Evolutionary conservation across 2,329 filamentous ascomycete genomes (phyloP).

Genomic region (Colletotrichum trifolii): DNA sequence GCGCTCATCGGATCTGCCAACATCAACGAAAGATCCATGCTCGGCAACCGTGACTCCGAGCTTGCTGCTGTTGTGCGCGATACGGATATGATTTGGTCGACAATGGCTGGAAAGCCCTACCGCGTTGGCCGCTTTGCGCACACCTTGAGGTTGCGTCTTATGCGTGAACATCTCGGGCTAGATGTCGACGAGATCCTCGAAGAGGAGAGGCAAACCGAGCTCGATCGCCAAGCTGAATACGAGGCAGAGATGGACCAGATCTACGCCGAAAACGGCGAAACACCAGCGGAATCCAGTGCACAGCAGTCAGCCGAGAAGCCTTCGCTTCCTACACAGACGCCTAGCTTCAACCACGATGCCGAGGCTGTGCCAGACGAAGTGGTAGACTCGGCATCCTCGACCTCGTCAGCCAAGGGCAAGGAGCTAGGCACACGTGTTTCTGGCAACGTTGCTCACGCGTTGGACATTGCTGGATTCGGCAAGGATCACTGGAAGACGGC

Average conservation of each 20-base stretch:
- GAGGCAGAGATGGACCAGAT: constrained; percentile 71
- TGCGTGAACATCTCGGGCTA: constrained; percentile 96
- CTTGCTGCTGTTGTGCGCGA: constrained; percentile 90
- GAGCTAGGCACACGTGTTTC: constrained; percentile 56
- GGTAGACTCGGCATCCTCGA: constrained; percentile 52
- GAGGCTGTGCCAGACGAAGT: constrained; percentile 59
- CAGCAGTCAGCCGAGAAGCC: constrained; percentile 17
- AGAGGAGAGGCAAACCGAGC: constrained; percentile 76
- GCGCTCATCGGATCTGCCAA: constrained; percentile 97
- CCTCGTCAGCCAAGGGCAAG: constrained; percentile 46
- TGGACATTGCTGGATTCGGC: constrained; percentile 84
- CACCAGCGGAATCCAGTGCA: constrained; percentile 34
- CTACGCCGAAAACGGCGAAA: constrained; percentile 61
- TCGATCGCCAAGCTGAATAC: constrained; percentile 66
- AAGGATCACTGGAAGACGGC: constrained; percentile 79
- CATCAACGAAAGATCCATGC: constrained; percentile 97
- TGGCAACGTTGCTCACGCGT: constrained; percentile 70
- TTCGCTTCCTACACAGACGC: constrained; percentile 14
- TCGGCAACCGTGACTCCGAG: constrained; percentile 92
- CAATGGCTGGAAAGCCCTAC: constrained; percentile 91
- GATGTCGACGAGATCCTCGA: constrained; percentile 93
- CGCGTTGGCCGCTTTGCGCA: constrained; percentile 93
- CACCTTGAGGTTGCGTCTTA: constrained; percentile 89
- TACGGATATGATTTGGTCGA: constrained; percentile 90
- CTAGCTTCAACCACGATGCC: constrained; percentile 82